These are phyloP conservation scores for Capsella rubella DNA, from an alignment of 441 rosid species.

Conservation along the genomic window DNA sequence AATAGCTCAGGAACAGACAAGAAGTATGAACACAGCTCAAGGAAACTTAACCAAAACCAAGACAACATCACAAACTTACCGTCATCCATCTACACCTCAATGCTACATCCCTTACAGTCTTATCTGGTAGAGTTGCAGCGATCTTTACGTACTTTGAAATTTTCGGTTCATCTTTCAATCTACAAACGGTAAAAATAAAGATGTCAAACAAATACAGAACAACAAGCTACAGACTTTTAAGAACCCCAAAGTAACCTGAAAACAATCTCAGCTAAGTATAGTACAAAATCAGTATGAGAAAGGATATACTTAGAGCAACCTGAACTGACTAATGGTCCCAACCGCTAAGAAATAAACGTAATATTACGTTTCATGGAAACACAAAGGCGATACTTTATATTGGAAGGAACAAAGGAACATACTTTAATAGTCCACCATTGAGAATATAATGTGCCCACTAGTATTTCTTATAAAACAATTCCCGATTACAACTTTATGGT, in stretches of 20 bases:
- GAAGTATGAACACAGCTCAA: conserved; percentile 22
- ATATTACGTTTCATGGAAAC: conserved; percentile 14
- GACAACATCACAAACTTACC: conserved; percentile 48
- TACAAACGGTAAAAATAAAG: conserved; percentile 35
- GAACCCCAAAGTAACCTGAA: conserved; percentile 6
- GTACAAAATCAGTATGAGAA: neutral
- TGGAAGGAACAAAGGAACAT: conserved; percentile 38
- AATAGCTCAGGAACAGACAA: conserved; percentile 7
- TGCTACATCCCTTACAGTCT: conserved; percentile 98
- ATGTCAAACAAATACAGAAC: conserved; percentile 6
- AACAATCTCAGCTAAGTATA: neutral
- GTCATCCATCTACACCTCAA: conserved; percentile 99
- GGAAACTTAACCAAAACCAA: conserved; percentile 34
- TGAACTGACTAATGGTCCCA: conserved; percentile 23
- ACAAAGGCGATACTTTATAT: conserved; percentile 34
- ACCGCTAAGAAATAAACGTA: neutral
- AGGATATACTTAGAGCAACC: neutral
- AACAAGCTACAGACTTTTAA: conserved; percentile 4
- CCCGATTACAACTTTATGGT: conserved; percentile 8
- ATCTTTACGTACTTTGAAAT: conserved; percentile 90
- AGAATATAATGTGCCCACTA: conserved; percentile 45
- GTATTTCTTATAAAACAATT: conserved; percentile 20
- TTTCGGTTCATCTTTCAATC: conserved; percentile 75
- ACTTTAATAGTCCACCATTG: conserved; percentile 44
- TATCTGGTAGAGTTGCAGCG: conserved; percentile 82